Evolutionary conservation across 345 rosid genomes (phyloP).

Genomic region (Geranium rotundifolium): DNA sequence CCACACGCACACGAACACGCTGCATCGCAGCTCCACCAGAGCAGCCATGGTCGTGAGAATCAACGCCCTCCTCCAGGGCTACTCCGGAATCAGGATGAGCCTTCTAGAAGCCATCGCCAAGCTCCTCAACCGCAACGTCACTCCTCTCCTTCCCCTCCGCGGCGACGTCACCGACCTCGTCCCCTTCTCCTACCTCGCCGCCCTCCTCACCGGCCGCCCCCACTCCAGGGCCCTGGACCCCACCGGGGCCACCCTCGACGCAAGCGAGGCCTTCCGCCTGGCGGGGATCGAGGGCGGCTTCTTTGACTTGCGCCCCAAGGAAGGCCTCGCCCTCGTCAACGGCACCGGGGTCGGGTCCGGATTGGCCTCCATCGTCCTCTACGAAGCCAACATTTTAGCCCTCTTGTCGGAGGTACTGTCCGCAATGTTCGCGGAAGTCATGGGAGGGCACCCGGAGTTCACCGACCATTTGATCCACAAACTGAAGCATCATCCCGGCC

Average conservation of each 20-base stretch:
- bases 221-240: slow-evolving; percentile 21
- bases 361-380: slow-evolving; percentile 39
- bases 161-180: slow-evolving; percentile 22
- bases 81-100: slow-evolving; percentile 29
- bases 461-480: slow-evolving; percentile 56
- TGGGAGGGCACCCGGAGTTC: slow-evolving; percentile 50
- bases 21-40: slow-evolving; percentile 22
- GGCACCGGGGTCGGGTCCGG: slow-evolving; percentile 41
- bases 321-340: slow-evolving; percentile 35
- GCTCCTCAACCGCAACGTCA: slow-evolving; percentile 22
- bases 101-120: slow-evolving; percentile 23
- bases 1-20: slow-evolving; percentile 2
- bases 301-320: slow-evolving; percentile 38
- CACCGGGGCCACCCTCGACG: slow-evolving; percentile 11
- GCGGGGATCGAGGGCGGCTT: slow-evolving; percentile 23
- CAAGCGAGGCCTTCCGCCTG: slow-evolving; percentile 16
- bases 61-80: slow-evolving; percentile 34
- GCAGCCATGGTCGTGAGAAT: slow-evolving; percentile 32
- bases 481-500: slow-evolving; percentile 60
- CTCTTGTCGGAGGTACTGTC: slow-evolving; percentile 42
- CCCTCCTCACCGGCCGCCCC: slow-evolving; percentile 21
- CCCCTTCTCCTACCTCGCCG: slow-evolving; percentile 27
- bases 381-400: slow-evolving; percentile 37
- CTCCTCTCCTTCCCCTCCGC: slow-evolving; percentile 28
- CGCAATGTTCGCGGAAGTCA: slow-evolving; percentile 47